Conservation (phyloP, 345 rosid species). For the Garcia nutans region DNA sequence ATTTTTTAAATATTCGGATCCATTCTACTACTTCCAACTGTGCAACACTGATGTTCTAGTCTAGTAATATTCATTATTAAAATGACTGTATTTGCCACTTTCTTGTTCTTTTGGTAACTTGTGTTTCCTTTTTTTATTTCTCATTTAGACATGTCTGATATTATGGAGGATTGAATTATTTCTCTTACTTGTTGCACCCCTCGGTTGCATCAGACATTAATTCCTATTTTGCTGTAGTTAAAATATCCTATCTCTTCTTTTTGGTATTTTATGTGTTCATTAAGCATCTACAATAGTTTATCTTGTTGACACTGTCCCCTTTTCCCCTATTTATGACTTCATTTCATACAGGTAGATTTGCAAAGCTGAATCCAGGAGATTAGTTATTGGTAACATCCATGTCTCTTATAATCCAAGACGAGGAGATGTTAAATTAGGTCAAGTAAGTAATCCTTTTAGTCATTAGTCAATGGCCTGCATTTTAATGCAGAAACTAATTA, state of each 20-base stretch:
- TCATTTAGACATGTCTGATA: not conserved
- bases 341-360: constrained; percentile 48
- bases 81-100: not conserved
- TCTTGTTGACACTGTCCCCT: constrained; percentile 14
- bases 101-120: not conserved
- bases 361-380: constrained; percentile 48
- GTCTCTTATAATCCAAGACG: constrained; percentile 63
- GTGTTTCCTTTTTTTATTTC: not conserved
- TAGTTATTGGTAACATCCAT: constrained; percentile 69
- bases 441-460: constrained; percentile 51
- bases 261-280: not conserved
- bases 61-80: no score
- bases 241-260: no score
- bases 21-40: not conserved
- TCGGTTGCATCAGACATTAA: not conserved
- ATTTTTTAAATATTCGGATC: not conserved
- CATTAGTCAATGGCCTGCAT: constrained; percentile 4
- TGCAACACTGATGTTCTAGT: not conserved
- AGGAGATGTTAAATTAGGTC: constrained; percentile 82
- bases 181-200: not conserved
- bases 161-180: not conserved
- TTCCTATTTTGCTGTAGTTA: not conserved
- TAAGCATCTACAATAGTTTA: not conserved
- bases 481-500: constrained; percentile 6
- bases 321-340: constrained; percentile 42